These are phyloP conservation scores for Tulasnella sp. DNA, from an alignment of 768 basidiomycete genomes.

Conservation along the genomic window DNA sequence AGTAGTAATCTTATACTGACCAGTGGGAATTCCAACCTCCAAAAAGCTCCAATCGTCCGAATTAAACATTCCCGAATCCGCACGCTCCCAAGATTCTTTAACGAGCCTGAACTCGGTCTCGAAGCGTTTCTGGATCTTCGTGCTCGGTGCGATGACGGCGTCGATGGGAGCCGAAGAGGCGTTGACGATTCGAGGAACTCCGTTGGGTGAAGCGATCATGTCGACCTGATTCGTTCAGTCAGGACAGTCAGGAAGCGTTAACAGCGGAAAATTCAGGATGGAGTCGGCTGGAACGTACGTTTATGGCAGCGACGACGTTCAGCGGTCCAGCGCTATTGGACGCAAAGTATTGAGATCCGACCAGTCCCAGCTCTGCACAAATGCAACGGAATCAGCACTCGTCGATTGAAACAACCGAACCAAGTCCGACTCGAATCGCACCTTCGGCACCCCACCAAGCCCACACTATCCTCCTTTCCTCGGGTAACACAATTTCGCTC, in stretches of 20 bases:
- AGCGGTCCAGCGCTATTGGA: not conserved
- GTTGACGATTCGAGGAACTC: slow-evolving; percentile 6
- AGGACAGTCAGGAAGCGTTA: not conserved
- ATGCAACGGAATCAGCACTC: not conserved
- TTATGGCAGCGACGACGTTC: slow-evolving; percentile 6
- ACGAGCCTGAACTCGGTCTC: not conserved
- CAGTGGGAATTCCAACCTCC: not conserved
- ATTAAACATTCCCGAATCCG: slow-evolving; percentile 5
- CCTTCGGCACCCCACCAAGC: slow-evolving; percentile 21
- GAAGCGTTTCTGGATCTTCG: slow-evolving; percentile 1
- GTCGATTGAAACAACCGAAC: not conserved
- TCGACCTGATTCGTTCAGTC: not conserved
- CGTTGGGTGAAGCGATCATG: slow-evolving; percentile 18
- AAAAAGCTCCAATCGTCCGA: slow-evolving; percentile 22
- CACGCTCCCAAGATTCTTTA: not conserved
- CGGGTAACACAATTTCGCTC: not conserved
- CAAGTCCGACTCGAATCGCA: not conserved
- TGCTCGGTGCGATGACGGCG: not conserved
- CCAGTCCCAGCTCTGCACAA: not conserved
- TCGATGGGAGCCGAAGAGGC: slow-evolving; percentile 9
- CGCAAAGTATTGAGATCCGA: slow-evolving; percentile 17
- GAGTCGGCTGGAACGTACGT: not conserved
- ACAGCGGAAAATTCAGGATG: not conserved
- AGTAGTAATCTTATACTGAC: not conserved
- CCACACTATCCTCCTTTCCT: slow-evolving; percentile 14